Base-by-base conservation (phyloP, 306 rosid genomes). In the Parietaria judaica region DNA sequence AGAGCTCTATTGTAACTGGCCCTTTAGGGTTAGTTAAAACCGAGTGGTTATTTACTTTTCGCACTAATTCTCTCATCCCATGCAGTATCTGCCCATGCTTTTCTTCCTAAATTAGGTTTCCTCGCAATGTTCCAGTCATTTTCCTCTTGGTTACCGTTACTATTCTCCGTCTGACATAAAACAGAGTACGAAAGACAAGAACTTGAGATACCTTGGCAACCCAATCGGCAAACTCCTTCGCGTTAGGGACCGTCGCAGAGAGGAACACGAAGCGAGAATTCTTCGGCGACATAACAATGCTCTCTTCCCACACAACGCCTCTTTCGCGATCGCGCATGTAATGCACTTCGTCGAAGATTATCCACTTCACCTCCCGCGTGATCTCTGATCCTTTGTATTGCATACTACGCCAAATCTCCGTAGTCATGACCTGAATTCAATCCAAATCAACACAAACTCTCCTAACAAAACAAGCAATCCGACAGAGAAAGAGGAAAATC, bases 231-330 rank as follows among this genome's bases (percentile, higher is more conserved):
- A 92, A 92, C 60, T 92, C 98, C 63, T 80, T 88, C 2, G 98
- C 95, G 83, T 92, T 92, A 36, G 99, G 96, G 45, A 92, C 95
- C 0, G 96, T 92, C 61, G 99, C 99, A 5, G 96, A 92, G 7
- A 92, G 86, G 83, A 92, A 92, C 31, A 84, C 99, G 63, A 92
- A 86, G 48, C 94, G 86, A 39, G 95, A 77, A 68, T 88, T 86
- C 81, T 88, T 92, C 15, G 96, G 95, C 11, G 99, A 84, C 95
- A 92, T 80, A 66, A 92, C 94, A 78, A 92, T 92, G 83, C 99
- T 88, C 74, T 92, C 99, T 66, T 92, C 99, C 96, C 99, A 92
- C 9, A 92, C 99, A 10, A 92, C 99, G 8, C 99, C 99, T 60
- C 99, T 81, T 70, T 92, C 99, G 1, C 88, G 80, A 72, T 92